phyloP scores from a whole-genome alignment of 75 land plant species.

The Larix kaempferi region DNA sequence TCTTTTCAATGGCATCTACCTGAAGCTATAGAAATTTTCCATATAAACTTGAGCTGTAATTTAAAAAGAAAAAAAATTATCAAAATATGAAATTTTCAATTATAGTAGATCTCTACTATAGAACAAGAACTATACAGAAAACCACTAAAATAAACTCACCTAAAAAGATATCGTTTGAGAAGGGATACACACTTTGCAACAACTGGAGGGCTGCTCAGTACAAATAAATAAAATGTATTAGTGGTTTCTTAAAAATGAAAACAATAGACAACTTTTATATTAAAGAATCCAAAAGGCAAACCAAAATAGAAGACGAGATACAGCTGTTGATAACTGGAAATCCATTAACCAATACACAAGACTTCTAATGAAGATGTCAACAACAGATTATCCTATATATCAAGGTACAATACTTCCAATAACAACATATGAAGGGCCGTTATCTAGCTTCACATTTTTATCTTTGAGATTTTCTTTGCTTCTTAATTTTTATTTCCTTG shows the following conservation, averaged over 20 bases:
- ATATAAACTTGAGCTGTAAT: too few relatives aligned
- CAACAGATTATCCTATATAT: too few relatives aligned
- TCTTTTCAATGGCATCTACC: not conserved
- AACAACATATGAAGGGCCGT: too few relatives aligned
- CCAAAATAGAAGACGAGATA: not conserved
- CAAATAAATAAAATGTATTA: conserved; percentile 1
- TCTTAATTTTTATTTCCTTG: too few relatives aligned
- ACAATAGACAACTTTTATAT: not conserved
- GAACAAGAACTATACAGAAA: not conserved
- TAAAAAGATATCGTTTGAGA: conserved; percentile 81
- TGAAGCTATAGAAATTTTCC: not conserved
- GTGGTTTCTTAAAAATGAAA: not conserved
- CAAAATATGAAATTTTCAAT: not conserved
- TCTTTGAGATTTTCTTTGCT: too few relatives aligned
- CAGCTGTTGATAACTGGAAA: not conserved
- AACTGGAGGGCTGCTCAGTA: conserved; percentile 83
- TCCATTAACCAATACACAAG: not conserved
- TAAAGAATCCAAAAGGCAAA: not conserved
- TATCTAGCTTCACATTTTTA: too few relatives aligned
- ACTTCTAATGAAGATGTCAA: too few relatives aligned
- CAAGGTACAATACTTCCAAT: too few relatives aligned
- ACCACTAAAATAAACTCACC: conserved; percentile 43
- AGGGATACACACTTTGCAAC: conserved; percentile 88
- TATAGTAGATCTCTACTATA: not conserved
- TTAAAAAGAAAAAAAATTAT: not conserved